These are phyloP conservation scores for Torrubiellomyces zombiae DNA, from an alignment of 2,329 filamentous ascomycete genomes.

Conservation along the genomic window DNA sequence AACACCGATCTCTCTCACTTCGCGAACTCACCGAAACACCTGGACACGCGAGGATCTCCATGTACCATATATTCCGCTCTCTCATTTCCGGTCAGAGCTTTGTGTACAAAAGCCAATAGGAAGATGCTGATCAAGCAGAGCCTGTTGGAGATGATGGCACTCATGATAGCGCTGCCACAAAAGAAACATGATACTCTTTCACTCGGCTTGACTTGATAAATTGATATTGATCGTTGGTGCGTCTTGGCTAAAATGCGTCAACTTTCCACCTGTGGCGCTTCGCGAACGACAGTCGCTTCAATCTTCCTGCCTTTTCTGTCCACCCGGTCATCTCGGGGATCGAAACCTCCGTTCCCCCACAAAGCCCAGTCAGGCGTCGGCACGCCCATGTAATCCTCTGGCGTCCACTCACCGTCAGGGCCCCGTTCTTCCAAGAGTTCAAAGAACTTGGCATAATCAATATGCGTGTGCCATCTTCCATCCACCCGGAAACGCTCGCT, in stretches of 20 bases:
- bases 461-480: conserved; percentile 77
- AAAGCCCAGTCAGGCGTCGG: conserved; percentile 85
- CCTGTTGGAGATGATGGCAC: too few species aligned
- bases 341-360: conserved; percentile 90
- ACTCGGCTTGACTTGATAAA: too few species aligned
- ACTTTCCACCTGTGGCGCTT: conserved; percentile 10
- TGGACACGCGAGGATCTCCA: conserved; percentile 6
- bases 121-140: conserved; percentile 15
- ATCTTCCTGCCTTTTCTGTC: conserved; percentile 67
- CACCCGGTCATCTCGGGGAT: conserved; percentile 75
- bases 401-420: conserved; percentile 52
- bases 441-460: conserved; percentile 85
- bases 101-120: conserved; percentile 20
- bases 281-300: conserved; percentile 19
- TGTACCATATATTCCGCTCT: conserved; percentile 25
- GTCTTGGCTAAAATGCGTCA: too few species aligned
- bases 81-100: conserved; percentile 20
- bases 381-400: conserved; percentile 78
- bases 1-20: too few species aligned
- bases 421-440: conserved; percentile 56
- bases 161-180: conserved; percentile 13
- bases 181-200: conserved; percentile 14
- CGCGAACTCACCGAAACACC: too few species aligned
- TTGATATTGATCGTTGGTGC: too few species aligned
- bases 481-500: conserved; percentile 62